Evolutionary conservation across 2,329 filamentous ascomycete species (phyloP), one percentile per base, ranked within the genome.

Genomic region (Colletotrichum musicola): DNA sequence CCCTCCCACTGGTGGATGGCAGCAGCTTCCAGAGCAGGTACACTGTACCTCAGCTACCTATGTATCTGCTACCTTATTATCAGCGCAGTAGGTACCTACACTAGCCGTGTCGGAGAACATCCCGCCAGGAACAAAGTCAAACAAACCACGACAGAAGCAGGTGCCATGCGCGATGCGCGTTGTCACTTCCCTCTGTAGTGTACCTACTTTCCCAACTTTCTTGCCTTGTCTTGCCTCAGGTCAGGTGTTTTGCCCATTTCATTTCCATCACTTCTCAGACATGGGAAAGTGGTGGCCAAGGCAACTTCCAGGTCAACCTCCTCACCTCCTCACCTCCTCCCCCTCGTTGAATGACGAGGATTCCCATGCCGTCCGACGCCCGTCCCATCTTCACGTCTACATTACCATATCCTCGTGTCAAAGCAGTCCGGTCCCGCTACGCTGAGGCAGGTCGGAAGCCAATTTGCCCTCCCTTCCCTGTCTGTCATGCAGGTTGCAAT

Each of bases 401-500:
- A 27, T 22, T 16, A 27, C 47, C 30, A 59, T 14, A 18, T 35
- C 40, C 27, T 54, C 47, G 46, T n/a, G 60, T 64, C 49, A 44
- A 35, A n/a, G 35, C 54, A 42, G 40, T 44, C 25, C 62, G 44
- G 4, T 42, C 35, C 12, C 54, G 13, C 42, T 51, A 20, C 50
- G 56, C 22, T 40, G 49, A 30, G 46, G 62, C 50, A 62, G 65
- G 35, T 14, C 40, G 20, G 25, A 64, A 60, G 56, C 65, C 50
- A 60, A 38, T 14, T 56, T 20, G 25, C 38, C 51, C 44, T 51
- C 22, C 20, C 35, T 53, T 68, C 61, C 65, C 55, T 65, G 65
- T 35, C 61, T 50, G 54, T 56, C 62, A 66, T 61, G 66, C 65
- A 60, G 49, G 47, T 65, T 40, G 61, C 47, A 46, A 50, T 51